Percentiles rank a stretch among this genome's conserved stretches.
Evolutionary conservation across 2,329 filamentous ascomycete species (phyloP).

Genomic region (Malbranchea cinnamomea): DNA sequence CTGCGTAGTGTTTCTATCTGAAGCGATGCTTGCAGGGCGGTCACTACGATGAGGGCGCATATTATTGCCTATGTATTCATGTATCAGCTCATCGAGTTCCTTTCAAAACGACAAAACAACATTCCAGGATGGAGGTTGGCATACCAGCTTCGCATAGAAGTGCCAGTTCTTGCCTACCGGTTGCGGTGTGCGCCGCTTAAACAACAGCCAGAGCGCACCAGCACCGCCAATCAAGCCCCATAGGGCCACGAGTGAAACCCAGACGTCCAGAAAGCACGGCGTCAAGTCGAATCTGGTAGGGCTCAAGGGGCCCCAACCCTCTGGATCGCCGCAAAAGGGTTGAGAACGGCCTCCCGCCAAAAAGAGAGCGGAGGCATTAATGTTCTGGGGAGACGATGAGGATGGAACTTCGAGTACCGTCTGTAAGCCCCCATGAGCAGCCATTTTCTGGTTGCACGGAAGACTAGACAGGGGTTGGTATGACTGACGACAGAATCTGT

Average conservation of each 20-base stretch:
- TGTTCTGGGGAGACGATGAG: too few relatives aligned
- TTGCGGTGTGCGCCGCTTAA: conserved; percentile 51
- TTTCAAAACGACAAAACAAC: not conserved
- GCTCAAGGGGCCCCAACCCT: conserved; percentile 93
- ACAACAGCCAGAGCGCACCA: conserved; percentile 64
- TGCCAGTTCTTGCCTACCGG: conserved; percentile 71
- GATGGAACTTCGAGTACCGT: conserved; percentile 12
- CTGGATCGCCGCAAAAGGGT: conserved; percentile 70
- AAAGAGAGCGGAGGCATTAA: conserved; percentile 9
- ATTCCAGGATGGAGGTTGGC: conserved; percentile 14
- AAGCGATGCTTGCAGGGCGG: conserved; percentile 56
- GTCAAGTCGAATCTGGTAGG: conserved; percentile 83
- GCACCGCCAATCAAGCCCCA: conserved; percentile 68
- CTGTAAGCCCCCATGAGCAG: conserved; percentile 12
- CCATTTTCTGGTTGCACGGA: conserved; percentile 13
- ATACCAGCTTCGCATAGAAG: conserved; percentile 83
- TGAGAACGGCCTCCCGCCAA: conserved; percentile 30
- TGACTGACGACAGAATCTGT: too few relatives aligned
- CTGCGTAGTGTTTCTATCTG: conserved; percentile 56
- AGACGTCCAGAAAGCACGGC: conserved; percentile 90
- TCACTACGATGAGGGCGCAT: conserved; percentile 50
- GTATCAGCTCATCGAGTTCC: not conserved
- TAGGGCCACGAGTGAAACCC: conserved; percentile 61
- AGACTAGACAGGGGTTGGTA: too few relatives aligned
- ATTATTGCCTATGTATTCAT: conserved; percentile 40